phyloP scores from a whole-genome alignment of 108 stramenopile species.

The Asterionellopsis glacialis region DNA sequence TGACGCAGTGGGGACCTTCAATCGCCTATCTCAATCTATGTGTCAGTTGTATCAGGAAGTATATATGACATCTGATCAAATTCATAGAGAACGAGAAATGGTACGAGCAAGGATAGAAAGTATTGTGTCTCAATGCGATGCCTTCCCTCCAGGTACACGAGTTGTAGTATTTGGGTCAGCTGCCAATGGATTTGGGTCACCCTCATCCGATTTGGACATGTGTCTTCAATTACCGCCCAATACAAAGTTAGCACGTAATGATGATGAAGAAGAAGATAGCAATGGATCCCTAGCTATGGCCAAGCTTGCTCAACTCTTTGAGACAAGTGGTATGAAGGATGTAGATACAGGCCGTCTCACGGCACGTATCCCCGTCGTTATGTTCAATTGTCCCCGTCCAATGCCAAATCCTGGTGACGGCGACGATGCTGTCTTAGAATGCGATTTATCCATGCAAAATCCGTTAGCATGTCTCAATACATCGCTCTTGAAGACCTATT shows the following conservation, averaged over 20 bases:
- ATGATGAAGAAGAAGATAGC: slow-evolving; percentile 34
- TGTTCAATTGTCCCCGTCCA: slow-evolving; percentile 71
- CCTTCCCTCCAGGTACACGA: slow-evolving; percentile 72
- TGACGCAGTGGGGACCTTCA: slow-evolving; percentile 48
- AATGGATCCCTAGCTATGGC: slow-evolving; percentile 75
- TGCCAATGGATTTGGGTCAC: slow-evolving; percentile 86
- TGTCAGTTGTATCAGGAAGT: slow-evolving; percentile 40
- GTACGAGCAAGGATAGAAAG: slow-evolving; percentile 54
- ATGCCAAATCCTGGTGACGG: slow-evolving; percentile 30
- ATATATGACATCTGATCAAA: slow-evolving; percentile 41
- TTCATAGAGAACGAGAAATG: slow-evolving; percentile 54
- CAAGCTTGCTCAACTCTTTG: slow-evolving; percentile 61
- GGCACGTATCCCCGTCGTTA: slow-evolving; percentile 96
- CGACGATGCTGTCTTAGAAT: slow-evolving; percentile 72
- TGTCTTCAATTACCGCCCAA: slow-evolving; percentile 70
- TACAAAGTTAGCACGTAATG: slow-evolving; percentile 25
- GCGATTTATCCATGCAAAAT: slow-evolving; percentile 95
- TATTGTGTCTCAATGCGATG: slow-evolving; percentile 49
- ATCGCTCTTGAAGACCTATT: slow-evolving; percentile 79
- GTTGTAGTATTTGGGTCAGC: slow-evolving; percentile 86
- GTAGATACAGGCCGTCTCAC: slow-evolving; percentile 88
- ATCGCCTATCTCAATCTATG: slow-evolving; percentile 62
- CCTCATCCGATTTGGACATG: slow-evolving; percentile 84
- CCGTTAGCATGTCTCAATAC: slow-evolving; percentile 96
- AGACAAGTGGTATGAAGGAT: slow-evolving; percentile 71